These are phyloP conservation scores for Clonostachys rosea DNA, from an alignment of 2,329 filamentous ascomycete genomes.

Conservation along the genomic window DNA sequence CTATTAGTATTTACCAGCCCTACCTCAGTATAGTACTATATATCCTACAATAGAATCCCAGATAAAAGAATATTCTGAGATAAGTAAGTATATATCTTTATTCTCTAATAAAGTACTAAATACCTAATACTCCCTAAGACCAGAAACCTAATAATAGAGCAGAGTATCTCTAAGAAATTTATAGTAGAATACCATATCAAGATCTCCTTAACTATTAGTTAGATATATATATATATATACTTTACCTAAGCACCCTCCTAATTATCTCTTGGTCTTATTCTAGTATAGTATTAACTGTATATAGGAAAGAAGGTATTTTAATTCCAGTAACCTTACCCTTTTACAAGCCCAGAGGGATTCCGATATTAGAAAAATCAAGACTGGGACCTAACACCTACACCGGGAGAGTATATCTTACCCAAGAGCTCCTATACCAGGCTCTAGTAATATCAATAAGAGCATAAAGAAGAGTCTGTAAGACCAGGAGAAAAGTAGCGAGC, in stretches of 20 bases:
- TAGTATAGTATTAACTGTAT: not conserved
- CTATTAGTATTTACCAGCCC: too few species aligned
- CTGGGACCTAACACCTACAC: not conserved
- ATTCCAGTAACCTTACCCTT: not conserved
- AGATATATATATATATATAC: not conserved
- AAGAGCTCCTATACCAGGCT: not conserved
- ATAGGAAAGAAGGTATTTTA: not conserved
- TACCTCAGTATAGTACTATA: too few species aligned
- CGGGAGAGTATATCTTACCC: not conserved
- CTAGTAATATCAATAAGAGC: not conserved
- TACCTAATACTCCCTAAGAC: too few species aligned
- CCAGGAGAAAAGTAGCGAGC: too few species aligned
- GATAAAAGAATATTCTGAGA: too few species aligned
- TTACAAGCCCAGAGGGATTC: not conserved
- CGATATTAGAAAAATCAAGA: not conserved
- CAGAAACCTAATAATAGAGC: not conserved
- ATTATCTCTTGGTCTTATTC: not conserved
- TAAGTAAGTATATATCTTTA: too few species aligned
- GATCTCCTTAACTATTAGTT: not conserved
- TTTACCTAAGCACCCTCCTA: not conserved
- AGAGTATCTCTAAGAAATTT: not conserved
- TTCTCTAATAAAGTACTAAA: too few species aligned
- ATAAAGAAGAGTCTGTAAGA: not conserved
- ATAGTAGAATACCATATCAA: not conserved
- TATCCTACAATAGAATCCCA: too few species aligned